A percentile compares a stretch with the other conserved stretches of the same genome.
Evolutionary conservation across 2,329 filamentous ascomycete species (phyloP).

Genomic region (Trichoderma oligosporum): DNA sequence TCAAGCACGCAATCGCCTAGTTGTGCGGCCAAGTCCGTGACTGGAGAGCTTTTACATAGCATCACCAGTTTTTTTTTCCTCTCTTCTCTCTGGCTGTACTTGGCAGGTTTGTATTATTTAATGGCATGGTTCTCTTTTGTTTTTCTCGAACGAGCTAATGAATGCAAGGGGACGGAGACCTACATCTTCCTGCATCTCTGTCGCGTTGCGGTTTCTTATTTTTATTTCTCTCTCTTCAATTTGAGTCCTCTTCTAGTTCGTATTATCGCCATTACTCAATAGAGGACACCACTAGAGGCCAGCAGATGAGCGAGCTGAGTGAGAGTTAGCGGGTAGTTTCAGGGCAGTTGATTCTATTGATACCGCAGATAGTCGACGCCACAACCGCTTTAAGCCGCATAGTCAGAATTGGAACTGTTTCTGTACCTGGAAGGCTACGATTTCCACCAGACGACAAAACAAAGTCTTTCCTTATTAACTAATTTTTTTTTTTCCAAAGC

Average conservation of each 20-base stretch:
- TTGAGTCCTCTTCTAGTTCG: neutral
- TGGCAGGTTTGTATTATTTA: constrained; percentile 1
- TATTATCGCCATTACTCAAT: too few species aligned
- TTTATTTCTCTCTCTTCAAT: neutral
- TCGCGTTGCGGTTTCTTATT: neutral
- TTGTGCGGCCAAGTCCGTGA: constrained; percentile 14
- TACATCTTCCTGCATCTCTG: constrained; percentile 8
- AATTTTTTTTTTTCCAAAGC: neutral
- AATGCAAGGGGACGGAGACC: neutral
- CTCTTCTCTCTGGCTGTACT: neutral
- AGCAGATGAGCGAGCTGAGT: neutral
- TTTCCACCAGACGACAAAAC: neutral
- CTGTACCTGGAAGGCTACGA: constrained; percentile 3
- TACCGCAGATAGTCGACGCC: constrained; percentile 10
- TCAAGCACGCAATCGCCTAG: constrained; percentile 21
- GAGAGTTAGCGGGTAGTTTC: neutral
- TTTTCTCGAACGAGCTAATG: constrained; percentile 13
- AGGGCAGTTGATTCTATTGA: neutral
- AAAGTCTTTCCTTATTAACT: neutral
- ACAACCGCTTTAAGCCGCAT: constrained; percentile 14
- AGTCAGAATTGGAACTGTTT: neutral
- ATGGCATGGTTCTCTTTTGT: constrained; percentile 7
- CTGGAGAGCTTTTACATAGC: constrained; percentile 1
- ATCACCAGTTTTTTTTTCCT: constrained; percentile 4
- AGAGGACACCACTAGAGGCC: too few species aligned